A percentile compares a stretch with the other conserved stretches of the same genome.
Conservation (phyloP, 305 asterid species). For the Caryopteris hybrid region DNA sequence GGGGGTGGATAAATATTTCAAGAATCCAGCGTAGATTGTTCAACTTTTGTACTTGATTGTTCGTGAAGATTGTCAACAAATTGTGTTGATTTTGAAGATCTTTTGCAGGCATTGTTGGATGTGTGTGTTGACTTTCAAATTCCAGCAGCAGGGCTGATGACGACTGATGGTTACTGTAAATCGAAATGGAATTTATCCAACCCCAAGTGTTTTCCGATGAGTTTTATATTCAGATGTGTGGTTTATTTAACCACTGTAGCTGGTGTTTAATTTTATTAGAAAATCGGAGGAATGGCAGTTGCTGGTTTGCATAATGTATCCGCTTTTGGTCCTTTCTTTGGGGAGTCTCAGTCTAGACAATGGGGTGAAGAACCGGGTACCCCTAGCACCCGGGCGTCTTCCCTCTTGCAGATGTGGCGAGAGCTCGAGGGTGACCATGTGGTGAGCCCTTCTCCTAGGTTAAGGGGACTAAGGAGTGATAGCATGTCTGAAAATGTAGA, state of each 20-base stretch:
- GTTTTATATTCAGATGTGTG: slow-evolving; percentile 1
- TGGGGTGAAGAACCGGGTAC: slow-evolving; percentile 32
- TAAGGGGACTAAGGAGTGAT: slow-evolving; percentile 28
- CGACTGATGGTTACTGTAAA: slow-evolving; percentile 4
- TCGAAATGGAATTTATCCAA: slow-evolving; percentile 12
- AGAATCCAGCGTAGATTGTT: slow-evolving; percentile 15
- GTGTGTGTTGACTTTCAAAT: slow-evolving; percentile 21
- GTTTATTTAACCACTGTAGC: neutral
- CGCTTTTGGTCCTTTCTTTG: slow-evolving; percentile 51
- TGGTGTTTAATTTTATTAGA: neutral
- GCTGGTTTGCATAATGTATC: slow-evolving; percentile 68
- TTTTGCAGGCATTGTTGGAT: slow-evolving; percentile 33
- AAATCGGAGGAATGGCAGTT: slow-evolving; percentile 50
- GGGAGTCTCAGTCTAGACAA: slow-evolving; percentile 44
- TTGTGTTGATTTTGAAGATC: slow-evolving; percentile 7
- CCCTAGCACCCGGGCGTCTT: slow-evolving; percentile 61
- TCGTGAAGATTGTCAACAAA: neutral
- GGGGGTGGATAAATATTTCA: neutral
- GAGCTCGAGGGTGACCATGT: slow-evolving; percentile 77
- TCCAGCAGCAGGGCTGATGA: slow-evolving; percentile 4
- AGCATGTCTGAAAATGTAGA: slow-evolving; percentile 25
- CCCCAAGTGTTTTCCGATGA: slow-evolving; percentile 10
- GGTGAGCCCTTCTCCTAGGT: slow-evolving; percentile 46
- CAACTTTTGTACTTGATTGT: slow-evolving; percentile 20
- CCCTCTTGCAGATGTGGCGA: slow-evolving; percentile 86